Evolutionary conservation across 768 basidiomycete species (phyloP).

Genomic region (Lactarius tabidus): DNA sequence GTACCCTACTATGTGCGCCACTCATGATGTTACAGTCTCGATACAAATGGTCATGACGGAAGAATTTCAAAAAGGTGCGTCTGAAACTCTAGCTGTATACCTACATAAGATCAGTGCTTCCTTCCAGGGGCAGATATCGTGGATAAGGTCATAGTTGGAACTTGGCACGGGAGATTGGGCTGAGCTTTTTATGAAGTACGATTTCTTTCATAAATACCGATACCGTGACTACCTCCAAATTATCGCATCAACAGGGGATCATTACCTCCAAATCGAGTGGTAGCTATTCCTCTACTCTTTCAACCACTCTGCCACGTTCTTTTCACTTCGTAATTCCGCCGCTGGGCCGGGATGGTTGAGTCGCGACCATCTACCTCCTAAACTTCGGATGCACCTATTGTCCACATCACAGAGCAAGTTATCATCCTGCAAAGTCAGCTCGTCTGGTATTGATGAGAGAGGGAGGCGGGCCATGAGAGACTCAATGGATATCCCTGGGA

Average conservation of each 20-base stretch:
- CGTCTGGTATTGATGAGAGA: conserved; percentile 85
- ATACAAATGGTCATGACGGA: conserved; percentile 95
- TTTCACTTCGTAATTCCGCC: conserved; percentile 5
- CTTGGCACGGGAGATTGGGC: conserved; percentile 83
- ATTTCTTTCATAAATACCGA: conserved; percentile 95
- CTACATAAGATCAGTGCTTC: not conserved
- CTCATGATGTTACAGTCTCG: conserved; percentile 94
- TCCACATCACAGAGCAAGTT: conserved; percentile 89
- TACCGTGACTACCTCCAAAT: conserved; percentile 98
- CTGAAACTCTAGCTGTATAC: not conserved
- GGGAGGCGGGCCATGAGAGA: conserved; percentile 89
- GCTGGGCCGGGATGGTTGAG: conserved; percentile 48
- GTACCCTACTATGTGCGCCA: conserved; percentile 98
- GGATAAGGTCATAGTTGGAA: conserved; percentile 84
- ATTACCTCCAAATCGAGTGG: conserved; percentile 93
- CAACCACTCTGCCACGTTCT: not conserved
- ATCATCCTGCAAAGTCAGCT: conserved; percentile 86
- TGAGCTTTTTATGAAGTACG: conserved; percentile 91
- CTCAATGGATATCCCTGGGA: conserved; percentile 90
- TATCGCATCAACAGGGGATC: conserved; percentile 80
- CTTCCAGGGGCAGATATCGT: conserved; percentile 82
- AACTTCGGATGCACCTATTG: conserved; percentile 90
- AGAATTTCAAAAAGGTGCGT: conserved; percentile 85
- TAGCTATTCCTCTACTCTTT: conserved; percentile 35
- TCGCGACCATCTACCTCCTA: conserved; percentile 61